Base-by-base conservation (phyloP, 2,329 filamentous ascomycete species). In the Colletotrichum sidae region DNA sequence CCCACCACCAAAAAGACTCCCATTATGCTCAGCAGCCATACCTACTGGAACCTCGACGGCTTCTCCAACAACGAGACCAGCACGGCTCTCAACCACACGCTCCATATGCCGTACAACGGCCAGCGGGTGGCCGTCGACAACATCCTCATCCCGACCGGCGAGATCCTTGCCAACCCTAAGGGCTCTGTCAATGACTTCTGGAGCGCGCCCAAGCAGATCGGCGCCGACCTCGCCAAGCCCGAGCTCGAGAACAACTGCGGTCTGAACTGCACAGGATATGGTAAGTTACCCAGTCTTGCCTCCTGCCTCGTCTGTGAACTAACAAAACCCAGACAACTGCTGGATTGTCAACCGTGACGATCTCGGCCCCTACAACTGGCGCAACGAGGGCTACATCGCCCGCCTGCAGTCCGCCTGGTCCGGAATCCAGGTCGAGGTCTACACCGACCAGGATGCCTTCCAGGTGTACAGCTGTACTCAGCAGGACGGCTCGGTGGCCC, bases 381-480 rank as follows among this genome's bases (percentile, higher is more conserved):
- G 84, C 57, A 82, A 77, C 1, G 78, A 82, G 46, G 79, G 81
- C 25, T 90, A 86, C 41, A 84, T 90, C 2, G 89, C 94, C 0
- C 87, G 86, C 8, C 81, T 97, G 35, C 88, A 88, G 3, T 92
- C 90, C 42, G 83, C 86, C 5, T 93, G 88, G 86, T 94, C 91
- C 0, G 94, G 94, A 52, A 97, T 97, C 76, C 88, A 89, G 74
- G 75, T 97, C 62, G 92, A 97, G 63, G 82, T 97, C 70, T 92
- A 85, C 77, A 89, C 90, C 8, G 93, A 97, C 79, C 94, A 97
- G 80, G 88, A 92, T 10, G 94, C 93, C 4, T 89, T 96, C 78
- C 94, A 97, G 79, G 85, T 97, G 72, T 97, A 97, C 83, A 89
- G 87, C 68, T 97, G 94, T 83, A 88, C 88, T 71, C 87, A 87